A percentile compares a stretch with the other conserved stretches of the same genome.
Evolutionary conservation across 108 stramenopile species (phyloP).

Genomic region (Tribonema minus): DNA sequence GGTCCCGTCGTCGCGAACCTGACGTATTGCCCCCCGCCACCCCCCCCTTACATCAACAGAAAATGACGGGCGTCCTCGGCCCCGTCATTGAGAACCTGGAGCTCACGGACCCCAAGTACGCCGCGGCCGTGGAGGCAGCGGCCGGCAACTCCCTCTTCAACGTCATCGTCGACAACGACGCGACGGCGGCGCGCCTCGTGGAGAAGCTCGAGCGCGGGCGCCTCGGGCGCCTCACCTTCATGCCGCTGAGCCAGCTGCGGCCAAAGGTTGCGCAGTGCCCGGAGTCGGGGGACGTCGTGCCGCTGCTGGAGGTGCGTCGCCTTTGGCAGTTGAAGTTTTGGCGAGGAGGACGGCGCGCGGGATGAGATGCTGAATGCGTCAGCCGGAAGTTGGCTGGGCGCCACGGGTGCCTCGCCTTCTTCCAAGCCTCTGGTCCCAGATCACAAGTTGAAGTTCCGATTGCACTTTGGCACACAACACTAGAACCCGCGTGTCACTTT

Average conservation of each 20-base stretch:
- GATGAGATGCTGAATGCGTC: no score
- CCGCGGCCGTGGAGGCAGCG: constrained; percentile 81
- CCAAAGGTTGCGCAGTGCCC: constrained; percentile 53
- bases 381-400: no score
- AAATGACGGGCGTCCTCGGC: constrained; percentile 70
- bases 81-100: constrained; percentile 83
- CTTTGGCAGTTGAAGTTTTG: neutral
- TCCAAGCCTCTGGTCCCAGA: no score
- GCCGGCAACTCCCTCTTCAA: constrained; percentile 90
- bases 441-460: no score
- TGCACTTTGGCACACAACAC: no score
- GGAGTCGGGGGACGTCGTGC: constrained; percentile 15
- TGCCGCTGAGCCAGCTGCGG: constrained; percentile 87
- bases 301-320: neutral
- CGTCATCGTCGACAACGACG: constrained; percentile 94
- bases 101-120: constrained; percentile 71
- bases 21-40: no score
- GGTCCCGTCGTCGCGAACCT: no score
- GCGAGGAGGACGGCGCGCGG: no score
- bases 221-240: constrained; percentile 90
- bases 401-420: no score
- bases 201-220: constrained; percentile 71
- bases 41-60: no score
- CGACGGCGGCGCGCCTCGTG: constrained; percentile 86
- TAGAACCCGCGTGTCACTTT: no score